These are phyloP conservation scores for Ulota crispa DNA, from an alignment of 225 moss, liverwort and hornwort species.

Conservation along the genomic window DNA sequence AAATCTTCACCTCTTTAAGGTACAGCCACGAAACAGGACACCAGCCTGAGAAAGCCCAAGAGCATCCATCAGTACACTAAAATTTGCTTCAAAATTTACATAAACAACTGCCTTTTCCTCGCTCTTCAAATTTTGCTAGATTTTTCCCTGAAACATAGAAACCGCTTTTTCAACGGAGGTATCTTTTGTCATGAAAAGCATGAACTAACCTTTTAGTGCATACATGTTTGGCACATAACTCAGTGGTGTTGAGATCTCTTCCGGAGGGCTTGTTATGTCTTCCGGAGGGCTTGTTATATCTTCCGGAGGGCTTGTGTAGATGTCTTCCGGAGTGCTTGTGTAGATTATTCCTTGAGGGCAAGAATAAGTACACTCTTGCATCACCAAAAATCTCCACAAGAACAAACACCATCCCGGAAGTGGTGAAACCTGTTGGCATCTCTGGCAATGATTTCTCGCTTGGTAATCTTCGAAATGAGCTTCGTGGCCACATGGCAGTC, in stretches of 20 bases:
- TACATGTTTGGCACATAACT: neutral
- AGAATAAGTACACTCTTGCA: neutral
- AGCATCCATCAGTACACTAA: neutral
- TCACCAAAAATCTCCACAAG: constrained; percentile 67
- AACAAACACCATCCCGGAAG: constrained; percentile 53
- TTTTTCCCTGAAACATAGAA: neutral
- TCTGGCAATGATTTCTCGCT: constrained; percentile 50
- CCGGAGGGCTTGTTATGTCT: neutral
- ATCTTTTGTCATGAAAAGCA: neutral
- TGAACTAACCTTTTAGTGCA: neutral
- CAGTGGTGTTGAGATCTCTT: constrained; percentile 2
- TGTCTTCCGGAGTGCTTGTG: neutral
- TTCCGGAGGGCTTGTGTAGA: neutral
- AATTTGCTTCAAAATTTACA: neutral
- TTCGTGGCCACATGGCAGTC: constrained; percentile 59
- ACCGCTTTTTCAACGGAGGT: neutral
- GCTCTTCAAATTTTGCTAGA: neutral
- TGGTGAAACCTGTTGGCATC: constrained; percentile 61
- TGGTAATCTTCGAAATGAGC: constrained; percentile 54
- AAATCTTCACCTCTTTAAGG: neutral
- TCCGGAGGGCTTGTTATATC: neutral
- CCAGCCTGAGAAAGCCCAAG: neutral
- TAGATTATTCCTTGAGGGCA: neutral
- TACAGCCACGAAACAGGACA: constrained; percentile 3
- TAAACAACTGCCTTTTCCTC: neutral